Conservation (phyloP, 176 grass and related monocot genomes). For the sorghum (Sorghum bicolor) region Sorghum_bicolor_NCBIv3 NC_012877.2:2521001-2521500, state of each 20-base stretch:
- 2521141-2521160: background rate
- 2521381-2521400: background rate
- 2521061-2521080: background rate
- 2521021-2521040: background rate
- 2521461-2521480: too few relatives aligned
- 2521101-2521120: background rate
- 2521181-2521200: background rate
- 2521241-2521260: background rate
- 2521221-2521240: background rate
- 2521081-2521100: background rate
- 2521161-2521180: slow-evolving; percentile 33
- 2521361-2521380: slow-evolving; percentile 24
- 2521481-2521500: too few relatives aligned
- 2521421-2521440: slow-evolving; percentile 32
- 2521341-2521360: background rate
- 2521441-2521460: slow-evolving; percentile 73
- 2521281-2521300: slow-evolving; percentile 6
- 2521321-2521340: background rate
- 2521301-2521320: background rate
- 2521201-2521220: background rate
- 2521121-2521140: slow-evolving; percentile 1
- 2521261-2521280: background rate
- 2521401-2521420: background rate
- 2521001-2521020: background rate
- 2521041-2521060: background rate